phyloP scores from a whole-genome alignment of 2,329 filamentous ascomycete species.

The Venturia oleaginea region DNA sequence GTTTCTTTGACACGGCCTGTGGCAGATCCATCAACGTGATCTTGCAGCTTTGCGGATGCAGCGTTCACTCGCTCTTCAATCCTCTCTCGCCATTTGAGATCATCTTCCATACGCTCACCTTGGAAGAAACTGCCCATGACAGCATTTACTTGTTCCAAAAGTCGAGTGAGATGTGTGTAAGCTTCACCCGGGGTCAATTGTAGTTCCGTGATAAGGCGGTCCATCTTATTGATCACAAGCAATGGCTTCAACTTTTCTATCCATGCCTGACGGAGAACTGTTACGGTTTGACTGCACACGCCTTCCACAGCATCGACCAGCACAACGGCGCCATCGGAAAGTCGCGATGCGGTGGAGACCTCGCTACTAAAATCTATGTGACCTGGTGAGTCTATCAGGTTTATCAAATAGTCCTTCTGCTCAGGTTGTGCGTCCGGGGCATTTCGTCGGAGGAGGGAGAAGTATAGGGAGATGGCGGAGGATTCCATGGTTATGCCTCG shows the following conservation, averaged over 20 bases:
- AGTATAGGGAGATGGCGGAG: conserved; percentile 92
- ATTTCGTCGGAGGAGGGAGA: conserved; percentile 74
- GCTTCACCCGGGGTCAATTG: conserved; percentile 89
- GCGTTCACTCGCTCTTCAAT: conserved; percentile 80
- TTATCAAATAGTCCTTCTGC: conserved; percentile 87
- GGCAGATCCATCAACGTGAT: conserved; percentile 43
- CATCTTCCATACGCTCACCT: conserved; percentile 96
- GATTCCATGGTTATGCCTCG: conserved; percentile 99
- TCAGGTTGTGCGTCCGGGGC: conserved; percentile 59
- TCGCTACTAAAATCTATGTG: conserved; percentile 99
- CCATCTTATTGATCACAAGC: conserved; percentile 97
- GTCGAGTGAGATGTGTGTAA: conserved; percentile 77
- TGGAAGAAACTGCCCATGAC: conserved; percentile 97
- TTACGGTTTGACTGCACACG: conserved; percentile 97
- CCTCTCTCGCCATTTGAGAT: conserved; percentile 87
- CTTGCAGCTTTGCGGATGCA: conserved; percentile 54
- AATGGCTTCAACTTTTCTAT: conserved; percentile 90
- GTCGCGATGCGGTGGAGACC: conserved; percentile 85
- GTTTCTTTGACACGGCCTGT: not conserved
- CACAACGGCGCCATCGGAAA: conserved; percentile 91
- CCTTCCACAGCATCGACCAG: conserved; percentile 95
- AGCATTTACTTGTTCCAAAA: conserved; percentile 93
- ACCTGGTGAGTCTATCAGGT: conserved; percentile 93
- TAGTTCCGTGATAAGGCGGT: conserved; percentile 84
- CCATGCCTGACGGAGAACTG: conserved; percentile 90